Conservation (phyloP, 2,329 filamentous ascomycete genomes). For the Colletotrichum agaves region DNA sequence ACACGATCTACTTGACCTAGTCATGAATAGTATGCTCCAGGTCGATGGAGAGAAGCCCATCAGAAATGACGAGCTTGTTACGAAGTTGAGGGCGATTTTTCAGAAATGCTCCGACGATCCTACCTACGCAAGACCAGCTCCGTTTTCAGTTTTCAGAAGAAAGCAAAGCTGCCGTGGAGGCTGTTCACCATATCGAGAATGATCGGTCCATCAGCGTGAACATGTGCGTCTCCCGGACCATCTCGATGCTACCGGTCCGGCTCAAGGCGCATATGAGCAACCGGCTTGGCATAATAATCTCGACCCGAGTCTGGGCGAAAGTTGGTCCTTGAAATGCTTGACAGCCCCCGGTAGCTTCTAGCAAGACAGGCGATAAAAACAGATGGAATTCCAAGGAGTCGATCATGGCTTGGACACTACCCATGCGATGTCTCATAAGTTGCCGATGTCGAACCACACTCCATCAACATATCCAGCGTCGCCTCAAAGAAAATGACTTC, state of each 20-base stretch:
- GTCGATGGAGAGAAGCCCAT: background rate
- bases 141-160: background rate
- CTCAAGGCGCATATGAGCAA: background rate
- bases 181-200: background rate
- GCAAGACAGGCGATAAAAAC: background rate
- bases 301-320: too few species aligned
- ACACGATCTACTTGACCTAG: background rate
- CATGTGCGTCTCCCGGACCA: background rate
- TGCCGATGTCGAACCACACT: background rate
- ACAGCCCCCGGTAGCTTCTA: too few species aligned
- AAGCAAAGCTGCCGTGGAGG: background rate
- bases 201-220: conserved; percentile 9
- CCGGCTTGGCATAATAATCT: too few species aligned
- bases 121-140: background rate
- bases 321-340: too few species aligned
- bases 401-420: background rate
- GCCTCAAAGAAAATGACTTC: background rate
- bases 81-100: background rate
- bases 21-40: conserved; percentile 3
- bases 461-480: too few species aligned
- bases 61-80: background rate
- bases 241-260: too few species aligned
- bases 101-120: background rate
- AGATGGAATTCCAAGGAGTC: fast-evolving
- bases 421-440: background rate